A percentile compares a stretch with the other conserved stretches of the same genome.
Conservation (phyloP, 2,329 filamentous ascomycete species). For the Mycogone perniciosa region DNA sequence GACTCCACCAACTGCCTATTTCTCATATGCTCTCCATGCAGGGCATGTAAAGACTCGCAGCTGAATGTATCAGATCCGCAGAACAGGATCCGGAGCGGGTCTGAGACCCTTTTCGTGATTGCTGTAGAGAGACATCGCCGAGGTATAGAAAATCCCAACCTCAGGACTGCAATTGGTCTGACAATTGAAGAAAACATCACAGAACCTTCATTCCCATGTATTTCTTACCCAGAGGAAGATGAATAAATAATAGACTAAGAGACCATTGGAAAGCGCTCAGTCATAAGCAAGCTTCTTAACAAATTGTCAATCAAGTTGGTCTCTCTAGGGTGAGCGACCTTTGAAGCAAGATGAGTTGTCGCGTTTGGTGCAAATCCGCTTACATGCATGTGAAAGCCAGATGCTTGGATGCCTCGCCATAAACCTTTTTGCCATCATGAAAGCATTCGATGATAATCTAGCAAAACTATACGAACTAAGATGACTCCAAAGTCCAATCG, state of each 20-base stretch:
- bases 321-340: too few relatives aligned
- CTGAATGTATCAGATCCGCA: conserved; percentile 93
- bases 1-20: conserved; percentile 57
- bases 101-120: conserved; percentile 24
- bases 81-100: conserved; percentile 78
- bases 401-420: neutral
- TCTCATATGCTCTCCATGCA: conserved; percentile 53
- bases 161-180: conserved; percentile 9
- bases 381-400: conserved; percentile 24
- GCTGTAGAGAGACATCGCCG: conserved; percentile 17
- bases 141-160: conserved; percentile 4
- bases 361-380: conserved; percentile 31
- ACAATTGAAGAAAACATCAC: neutral
- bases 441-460: neutral
- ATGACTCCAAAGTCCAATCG: conserved; percentile 27
- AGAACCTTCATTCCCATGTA: too few relatives aligned
- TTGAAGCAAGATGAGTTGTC: conserved; percentile 5
- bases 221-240: too few relatives aligned
- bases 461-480: neutral
- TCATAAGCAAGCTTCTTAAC: too few relatives aligned
- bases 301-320: too few relatives aligned
- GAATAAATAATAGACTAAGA: too few relatives aligned
- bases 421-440: too few relatives aligned
- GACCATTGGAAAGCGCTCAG: too few relatives aligned
- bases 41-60: conserved; percentile 63